Evolutionary conservation across 1,139 yeast genomes (phyloP).

Genomic region (Diutina rugosa): DNA sequence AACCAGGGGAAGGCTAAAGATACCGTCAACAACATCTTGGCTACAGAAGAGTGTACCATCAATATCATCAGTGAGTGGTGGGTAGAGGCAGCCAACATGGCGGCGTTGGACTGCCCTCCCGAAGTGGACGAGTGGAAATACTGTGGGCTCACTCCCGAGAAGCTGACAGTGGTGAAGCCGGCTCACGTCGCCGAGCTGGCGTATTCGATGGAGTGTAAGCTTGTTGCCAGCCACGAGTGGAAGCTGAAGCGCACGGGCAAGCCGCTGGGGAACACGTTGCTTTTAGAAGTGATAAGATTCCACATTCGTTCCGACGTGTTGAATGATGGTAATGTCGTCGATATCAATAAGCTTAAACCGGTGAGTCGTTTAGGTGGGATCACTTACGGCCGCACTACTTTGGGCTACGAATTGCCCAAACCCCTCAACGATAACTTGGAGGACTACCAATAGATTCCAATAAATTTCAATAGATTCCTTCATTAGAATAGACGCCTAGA

Average conservation of each 20-base stretch:
- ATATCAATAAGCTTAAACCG: conserved; percentile 37
- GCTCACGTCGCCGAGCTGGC: conserved; percentile 51
- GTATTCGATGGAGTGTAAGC: conserved; percentile 44
- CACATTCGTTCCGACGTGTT: conserved; percentile 44
- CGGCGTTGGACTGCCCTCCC: conserved; percentile 34
- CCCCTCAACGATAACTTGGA: background rate
- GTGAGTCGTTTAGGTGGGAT: conserved; percentile 46
- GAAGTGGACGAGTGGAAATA: conserved; percentile 44
- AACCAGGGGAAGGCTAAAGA: conserved; percentile 31
- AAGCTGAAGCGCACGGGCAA: conserved; percentile 25
- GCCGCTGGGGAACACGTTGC: conserved; percentile 25
- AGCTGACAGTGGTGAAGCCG: conserved; percentile 34
- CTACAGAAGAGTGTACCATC: conserved; percentile 43
- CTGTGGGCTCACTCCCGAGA: conserved; percentile 37
- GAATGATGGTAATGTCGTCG: conserved; percentile 26
- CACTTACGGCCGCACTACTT: conserved; percentile 29
- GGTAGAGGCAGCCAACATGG: conserved; percentile 46
- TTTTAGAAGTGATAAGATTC: conserved; percentile 44
- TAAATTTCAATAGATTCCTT: background rate
- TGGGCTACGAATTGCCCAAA: conserved; percentile 21
- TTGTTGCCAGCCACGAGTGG: conserved; percentile 33
- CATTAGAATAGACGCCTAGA: no score
- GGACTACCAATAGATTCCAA: background rate
- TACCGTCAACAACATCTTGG: conserved; percentile 33
- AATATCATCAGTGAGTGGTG: conserved; percentile 54